A percentile compares a stretch with the other conserved stretches of the same genome.
Conservation (phyloP, 768 basidiomycete species). For the Terana coerulea region DNA sequence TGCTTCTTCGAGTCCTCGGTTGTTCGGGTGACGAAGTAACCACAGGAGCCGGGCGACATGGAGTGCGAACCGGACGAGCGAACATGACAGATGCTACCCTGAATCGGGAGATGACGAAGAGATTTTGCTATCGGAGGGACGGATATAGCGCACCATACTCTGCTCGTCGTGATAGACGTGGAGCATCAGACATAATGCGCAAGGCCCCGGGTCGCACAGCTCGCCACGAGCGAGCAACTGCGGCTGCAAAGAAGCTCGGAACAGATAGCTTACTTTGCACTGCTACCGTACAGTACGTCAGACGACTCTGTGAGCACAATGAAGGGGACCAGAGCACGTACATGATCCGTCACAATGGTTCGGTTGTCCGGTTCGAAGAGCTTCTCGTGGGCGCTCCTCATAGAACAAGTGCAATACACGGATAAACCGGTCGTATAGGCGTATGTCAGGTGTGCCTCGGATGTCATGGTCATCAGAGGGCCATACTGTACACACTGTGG, state of each 20-base stretch:
- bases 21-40: too few species aligned
- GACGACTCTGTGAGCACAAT: neutral
- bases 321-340: neutral
- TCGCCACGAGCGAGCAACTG: too few species aligned
- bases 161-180: neutral
- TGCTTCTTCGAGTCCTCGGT: too few species aligned
- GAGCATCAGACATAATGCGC: neutral
- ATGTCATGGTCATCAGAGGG: neutral
- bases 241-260: too few species aligned
- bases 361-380: constrained; percentile 1
- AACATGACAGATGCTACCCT: neutral
- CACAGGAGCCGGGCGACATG: neutral
- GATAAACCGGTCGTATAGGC: neutral
- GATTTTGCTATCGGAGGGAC: neutral
- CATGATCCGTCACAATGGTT: constrained; percentile 1
- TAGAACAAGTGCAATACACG: neutral
- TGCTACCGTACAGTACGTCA: neutral
- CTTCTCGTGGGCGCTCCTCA: neutral
- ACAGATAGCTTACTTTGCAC: too few species aligned
- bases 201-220: too few species aligned
- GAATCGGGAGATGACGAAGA: neutral
- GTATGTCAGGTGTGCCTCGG: neutral
- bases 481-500: neutral
- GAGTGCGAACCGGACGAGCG: neutral
- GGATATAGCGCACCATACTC: neutral